Percentiles rank a stretch among this genome's conserved stretches.
Evolutionary conservation across 2,329 filamentous ascomycete species (phyloP).

Genomic region (Penicillium sp.): DNA sequence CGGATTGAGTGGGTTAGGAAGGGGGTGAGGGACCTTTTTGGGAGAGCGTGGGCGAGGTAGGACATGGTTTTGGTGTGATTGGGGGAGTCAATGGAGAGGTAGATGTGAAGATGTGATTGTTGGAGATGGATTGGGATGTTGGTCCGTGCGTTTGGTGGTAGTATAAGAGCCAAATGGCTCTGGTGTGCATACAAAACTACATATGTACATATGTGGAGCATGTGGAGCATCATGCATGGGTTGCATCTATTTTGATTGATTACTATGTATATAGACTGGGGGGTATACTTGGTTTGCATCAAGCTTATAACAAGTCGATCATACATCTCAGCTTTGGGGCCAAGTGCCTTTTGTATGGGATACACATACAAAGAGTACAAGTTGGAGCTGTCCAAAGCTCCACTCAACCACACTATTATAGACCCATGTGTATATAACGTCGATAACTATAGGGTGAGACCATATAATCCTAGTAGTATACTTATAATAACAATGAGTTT

Average conservation of each 20-base stretch:
- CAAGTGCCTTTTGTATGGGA: neutral
- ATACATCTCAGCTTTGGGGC: neutral
- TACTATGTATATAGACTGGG: neutral
- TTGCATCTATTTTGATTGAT: neutral
- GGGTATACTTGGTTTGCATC: neutral
- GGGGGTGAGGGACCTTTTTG: slow-evolving; percentile 3
- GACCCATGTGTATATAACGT: too few species aligned
- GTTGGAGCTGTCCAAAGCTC: neutral
- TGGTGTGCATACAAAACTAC: neutral
- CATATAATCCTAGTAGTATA: neutral
- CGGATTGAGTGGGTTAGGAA: neutral
- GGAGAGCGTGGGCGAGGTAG: slow-evolving; percentile 11
- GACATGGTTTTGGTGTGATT: slow-evolving; percentile 11
- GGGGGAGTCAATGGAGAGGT: neutral
- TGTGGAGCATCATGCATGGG: neutral
- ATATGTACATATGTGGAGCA: neutral
- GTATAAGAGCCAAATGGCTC: neutral
- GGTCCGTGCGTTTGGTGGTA: slow-evolving; percentile 6
- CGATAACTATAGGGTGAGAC: too few species aligned
- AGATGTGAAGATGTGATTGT: neutral
- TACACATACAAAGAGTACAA: neutral
- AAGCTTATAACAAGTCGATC: neutral
- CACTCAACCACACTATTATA: neutral
- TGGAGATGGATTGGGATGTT: slow-evolving; percentile 5
- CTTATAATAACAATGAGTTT: neutral